phyloP scores from a whole-genome alignment of 768 basidiomycete genomes.

The Ramaria sp. region DNA sequence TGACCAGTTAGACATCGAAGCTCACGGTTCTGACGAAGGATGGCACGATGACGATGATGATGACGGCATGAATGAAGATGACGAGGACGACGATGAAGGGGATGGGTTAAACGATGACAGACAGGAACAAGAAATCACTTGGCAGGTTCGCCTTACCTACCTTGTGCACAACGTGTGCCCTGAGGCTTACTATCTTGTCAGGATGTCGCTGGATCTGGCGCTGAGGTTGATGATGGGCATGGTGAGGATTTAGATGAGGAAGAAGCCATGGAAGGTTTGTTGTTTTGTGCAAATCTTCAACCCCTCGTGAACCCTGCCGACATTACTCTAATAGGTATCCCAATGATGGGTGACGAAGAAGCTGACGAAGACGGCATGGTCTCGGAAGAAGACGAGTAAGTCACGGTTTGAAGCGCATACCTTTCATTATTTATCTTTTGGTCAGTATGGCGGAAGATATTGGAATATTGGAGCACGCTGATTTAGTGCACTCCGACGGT shows the following conservation, averaged over 20 bases:
- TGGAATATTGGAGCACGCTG: constrained; percentile 19
- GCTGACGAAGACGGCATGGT: constrained; percentile 22
- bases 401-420: neutral
- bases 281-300: neutral
- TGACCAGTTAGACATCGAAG: constrained; percentile 47
- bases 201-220: constrained; percentile 24
- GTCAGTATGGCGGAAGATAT: constrained; percentile 24
- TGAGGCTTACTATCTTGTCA: constrained; percentile 7
- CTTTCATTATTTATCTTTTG: constrained; percentile 8
- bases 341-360: constrained; percentile 19
- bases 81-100: constrained; percentile 38
- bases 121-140: constrained; percentile 38
- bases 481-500: constrained; percentile 10
- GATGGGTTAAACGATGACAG: constrained; percentile 49
- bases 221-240: constrained; percentile 19
- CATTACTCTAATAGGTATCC: constrained; percentile 17
- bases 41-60: constrained; percentile 53
- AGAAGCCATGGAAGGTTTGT: constrained; percentile 20
- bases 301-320: constrained; percentile 21
- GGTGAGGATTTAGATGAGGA: constrained; percentile 25
- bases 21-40: constrained; percentile 44
- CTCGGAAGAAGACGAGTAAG: constrained; percentile 24
- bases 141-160: constrained; percentile 35
- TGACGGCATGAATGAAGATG: constrained; percentile 48
- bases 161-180: neutral